Conservation (phyloP, 2,329 filamentous ascomycete genomes). For the Epichloe amarillans region DNA sequence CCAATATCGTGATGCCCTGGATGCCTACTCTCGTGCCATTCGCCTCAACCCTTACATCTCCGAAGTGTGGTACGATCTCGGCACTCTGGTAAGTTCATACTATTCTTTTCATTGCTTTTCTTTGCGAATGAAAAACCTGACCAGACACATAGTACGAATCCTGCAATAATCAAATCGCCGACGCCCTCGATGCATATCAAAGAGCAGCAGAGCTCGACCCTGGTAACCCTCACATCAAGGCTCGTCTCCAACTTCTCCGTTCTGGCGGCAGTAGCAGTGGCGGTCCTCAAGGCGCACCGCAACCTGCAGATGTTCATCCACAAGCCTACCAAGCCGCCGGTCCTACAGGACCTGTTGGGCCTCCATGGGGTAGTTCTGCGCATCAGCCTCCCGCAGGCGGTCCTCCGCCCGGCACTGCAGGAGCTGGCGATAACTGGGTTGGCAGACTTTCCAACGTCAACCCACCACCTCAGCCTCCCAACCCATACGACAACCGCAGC, state of each 20-base stretch:
- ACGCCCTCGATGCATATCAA: slow-evolving; percentile 91
- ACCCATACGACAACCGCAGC: slow-evolving; percentile 62
- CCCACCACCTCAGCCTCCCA: slow-evolving; percentile 58
- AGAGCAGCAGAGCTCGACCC: slow-evolving; percentile 91
- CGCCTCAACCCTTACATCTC: slow-evolving; percentile 96
- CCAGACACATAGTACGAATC: slow-evolving; percentile 64
- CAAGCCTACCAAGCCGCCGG: slow-evolving; percentile 80
- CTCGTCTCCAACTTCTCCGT: slow-evolving; percentile 76
- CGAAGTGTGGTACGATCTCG: slow-evolving; percentile 97
- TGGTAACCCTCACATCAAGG: slow-evolving; percentile 89
- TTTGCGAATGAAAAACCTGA: neutral
- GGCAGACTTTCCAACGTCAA: slow-evolving; percentile 67
- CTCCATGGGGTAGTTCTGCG: slow-evolving; percentile 76
- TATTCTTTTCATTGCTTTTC: slow-evolving; percentile 21
- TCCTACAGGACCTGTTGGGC: slow-evolving; percentile 68
- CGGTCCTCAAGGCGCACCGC: slow-evolving; percentile 62
- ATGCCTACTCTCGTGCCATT: slow-evolving; percentile 94
- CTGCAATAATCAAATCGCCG: slow-evolving; percentile 96
- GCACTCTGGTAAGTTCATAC: slow-evolving; percentile 57
- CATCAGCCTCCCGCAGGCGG: slow-evolving; percentile 37
- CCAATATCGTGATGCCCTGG: slow-evolving; percentile 93
- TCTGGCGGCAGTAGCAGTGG: slow-evolving; percentile 63
- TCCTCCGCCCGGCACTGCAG: slow-evolving; percentile 50
- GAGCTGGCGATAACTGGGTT: slow-evolving; percentile 42
- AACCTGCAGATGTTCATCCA: slow-evolving; percentile 90